Evolutionary conservation across 1,139 yeast genomes (phyloP), one percentile per base, ranked within the genome.

Genomic region (Tardiomyces digboiensis): DNA sequence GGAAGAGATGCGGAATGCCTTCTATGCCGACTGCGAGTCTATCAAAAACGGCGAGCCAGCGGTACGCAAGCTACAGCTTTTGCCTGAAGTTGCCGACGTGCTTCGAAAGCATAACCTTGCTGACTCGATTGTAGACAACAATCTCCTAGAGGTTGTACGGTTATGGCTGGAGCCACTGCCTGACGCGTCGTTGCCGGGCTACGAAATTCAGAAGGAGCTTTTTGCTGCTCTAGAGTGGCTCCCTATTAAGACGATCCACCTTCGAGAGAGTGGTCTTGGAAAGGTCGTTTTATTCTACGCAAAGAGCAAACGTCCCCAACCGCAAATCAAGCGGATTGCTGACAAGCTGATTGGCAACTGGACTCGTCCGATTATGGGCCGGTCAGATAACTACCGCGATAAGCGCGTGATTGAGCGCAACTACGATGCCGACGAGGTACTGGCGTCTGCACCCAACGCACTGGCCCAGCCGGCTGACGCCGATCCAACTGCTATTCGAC

Each of bases 81-180:
- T 93, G 57, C 84, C 37, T 29, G 84, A 80, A 55, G 98, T 91
- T 19, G 76, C 75, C 49, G 79, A 76, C 49, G 80, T 86, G 6
- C 68, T 93, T 56, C 73, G 87, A 37, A 83, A 88, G 66, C 88
- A 89, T 2, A 86, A 82, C 61, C 71, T 88, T 56, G 65, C 96
- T 29, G 96, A 89, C 58, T 84, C 96, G 14, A 86, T 93, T 45
- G 74, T 93, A 57, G 99, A 93, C 68, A 93, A 91, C 63, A 93
- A 93, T 64, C 67, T 93, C 57, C 72, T 93, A 52, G 97, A 91
- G 58, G 93, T 96, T 42, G 91, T 93, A 36, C 76, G 97, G 55
- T 81, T 87, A 61, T 93, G 99, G 99, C 73, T 93, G 48, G 99
- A 93, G 63, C 99, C 99, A 38, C 73, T 93, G 54, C 98, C 98